phyloP scores from a whole-genome alignment of 169 alveolate species.

The Toxoplasma gondii region DNA sequence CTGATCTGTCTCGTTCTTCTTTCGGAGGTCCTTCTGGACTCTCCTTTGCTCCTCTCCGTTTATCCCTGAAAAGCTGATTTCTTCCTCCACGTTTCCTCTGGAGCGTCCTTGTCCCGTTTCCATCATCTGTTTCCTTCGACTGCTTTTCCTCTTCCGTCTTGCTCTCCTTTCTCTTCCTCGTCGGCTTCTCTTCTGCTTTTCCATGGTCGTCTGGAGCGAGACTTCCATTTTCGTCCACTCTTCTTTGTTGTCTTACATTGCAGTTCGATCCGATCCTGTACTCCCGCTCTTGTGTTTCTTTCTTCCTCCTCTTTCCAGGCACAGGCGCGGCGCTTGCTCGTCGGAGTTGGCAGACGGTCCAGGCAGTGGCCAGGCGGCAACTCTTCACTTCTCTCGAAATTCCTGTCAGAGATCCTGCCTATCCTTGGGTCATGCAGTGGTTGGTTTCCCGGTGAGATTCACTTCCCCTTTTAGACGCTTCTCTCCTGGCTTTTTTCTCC shows the following conservation, averaged over 20 bases:
- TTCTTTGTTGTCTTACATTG: no score
- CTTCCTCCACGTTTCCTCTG: no score
- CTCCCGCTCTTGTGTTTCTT: neutral
- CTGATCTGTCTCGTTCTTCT: no score
- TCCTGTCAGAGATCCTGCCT: constrained; percentile 77
- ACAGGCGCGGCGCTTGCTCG: constrained; percentile 10
- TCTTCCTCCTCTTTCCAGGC: neutral
- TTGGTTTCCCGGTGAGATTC: constrained; percentile 72
- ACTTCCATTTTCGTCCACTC: no score
- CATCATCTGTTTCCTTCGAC: no score
- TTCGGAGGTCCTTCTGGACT: no score
- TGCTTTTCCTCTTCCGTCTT: neutral
- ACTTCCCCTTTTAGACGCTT: neutral
- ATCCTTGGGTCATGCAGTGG: constrained; percentile 80
- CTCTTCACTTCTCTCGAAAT: constrained; percentile 74
- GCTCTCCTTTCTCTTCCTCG: neutral
- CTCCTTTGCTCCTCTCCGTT: no score
- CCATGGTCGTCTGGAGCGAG: no score
- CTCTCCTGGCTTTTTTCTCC: neutral
- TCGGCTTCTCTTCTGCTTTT: no score
- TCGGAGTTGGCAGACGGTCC: neutral
- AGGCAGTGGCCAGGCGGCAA: constrained; percentile 48
- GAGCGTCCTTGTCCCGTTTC: no score
- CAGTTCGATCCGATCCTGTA: neutral
- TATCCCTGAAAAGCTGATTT: no score